Evolutionary conservation across 2,329 filamentous ascomycete genomes (phyloP).

Genomic region (Aspergillus luchuensis): DNA sequence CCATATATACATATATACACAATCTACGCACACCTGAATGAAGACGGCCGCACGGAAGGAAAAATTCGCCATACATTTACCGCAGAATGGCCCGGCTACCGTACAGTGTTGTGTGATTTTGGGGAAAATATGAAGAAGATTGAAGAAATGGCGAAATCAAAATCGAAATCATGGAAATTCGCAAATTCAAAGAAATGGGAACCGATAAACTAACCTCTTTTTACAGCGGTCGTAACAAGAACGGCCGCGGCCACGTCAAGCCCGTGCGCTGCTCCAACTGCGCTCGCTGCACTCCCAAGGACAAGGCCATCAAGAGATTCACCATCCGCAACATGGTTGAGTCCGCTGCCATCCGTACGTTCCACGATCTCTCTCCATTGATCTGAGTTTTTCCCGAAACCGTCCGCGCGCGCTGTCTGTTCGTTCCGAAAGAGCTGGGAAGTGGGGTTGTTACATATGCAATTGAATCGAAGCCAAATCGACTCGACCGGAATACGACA

Average conservation of each 20-base stretch:
- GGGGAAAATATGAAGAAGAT: background rate
- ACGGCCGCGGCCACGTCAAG: slow-evolving; percentile 99
- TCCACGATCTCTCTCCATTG: slow-evolving; percentile 22
- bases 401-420: slow-evolving; percentile 17
- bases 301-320: slow-evolving; percentile 99
- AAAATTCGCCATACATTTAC: slow-evolving; percentile 4
- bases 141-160: background rate
- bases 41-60: slow-evolving; percentile 11
- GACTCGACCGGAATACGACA: background rate
- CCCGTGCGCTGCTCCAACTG: slow-evolving; percentile 93
- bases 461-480: background rate
- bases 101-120: slow-evolving; percentile 7
- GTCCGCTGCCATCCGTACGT: slow-evolving; percentile 98
- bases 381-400: slow-evolving; percentile 7
- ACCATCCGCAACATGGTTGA: slow-evolving; percentile 99
- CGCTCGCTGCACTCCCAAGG: slow-evolving; percentile 93
- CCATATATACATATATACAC: slow-evolving; percentile 19
- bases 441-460: background rate
- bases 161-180: background rate
- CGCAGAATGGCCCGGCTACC: background rate
- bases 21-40: slow-evolving; percentile 9
- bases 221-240: slow-evolving; percentile 95
- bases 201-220: slow-evolving; percentile 24
- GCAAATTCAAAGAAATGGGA: background rate
- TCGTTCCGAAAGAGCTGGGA: slow-evolving; percentile 15